Conservation (phyloP, 2,329 filamentous ascomycete species). For the Xylaria sp. region DNA sequence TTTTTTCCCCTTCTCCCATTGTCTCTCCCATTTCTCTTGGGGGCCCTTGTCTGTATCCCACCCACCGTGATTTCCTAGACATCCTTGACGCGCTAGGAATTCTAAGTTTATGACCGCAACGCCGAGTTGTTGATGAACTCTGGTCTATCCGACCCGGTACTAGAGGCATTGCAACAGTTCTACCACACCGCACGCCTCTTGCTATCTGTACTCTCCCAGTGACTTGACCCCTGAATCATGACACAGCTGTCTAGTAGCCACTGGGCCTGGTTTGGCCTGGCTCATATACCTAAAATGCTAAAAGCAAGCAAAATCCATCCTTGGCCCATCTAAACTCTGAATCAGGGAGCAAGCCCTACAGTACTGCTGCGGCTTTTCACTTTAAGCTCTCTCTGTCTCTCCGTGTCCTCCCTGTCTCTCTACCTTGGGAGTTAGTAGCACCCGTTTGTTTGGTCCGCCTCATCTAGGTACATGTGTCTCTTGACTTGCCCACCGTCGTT, state of each 20-base stretch:
- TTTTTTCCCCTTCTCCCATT: neutral
- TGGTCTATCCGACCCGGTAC: neutral
- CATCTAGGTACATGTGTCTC: neutral
- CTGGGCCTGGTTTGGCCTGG: constrained; percentile 2
- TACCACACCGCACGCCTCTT: neutral
- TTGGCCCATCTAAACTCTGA: constrained; percentile 13
- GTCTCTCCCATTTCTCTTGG: neutral
- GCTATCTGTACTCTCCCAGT: neutral
- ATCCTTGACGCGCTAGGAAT: neutral
- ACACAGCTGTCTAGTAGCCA: constrained; percentile 1
- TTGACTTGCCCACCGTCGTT: constrained; percentile 2
- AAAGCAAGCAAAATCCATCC: constrained; percentile 15
- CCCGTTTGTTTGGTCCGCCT: neutral
- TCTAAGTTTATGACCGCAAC: constrained; percentile 7
- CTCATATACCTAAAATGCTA: constrained; percentile 20
- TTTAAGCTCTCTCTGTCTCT: neutral
- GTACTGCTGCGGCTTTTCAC: constrained; percentile 5
- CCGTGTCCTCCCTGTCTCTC: neutral
- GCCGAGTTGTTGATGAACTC: neutral
- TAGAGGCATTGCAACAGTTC: neutral
- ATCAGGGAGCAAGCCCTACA: neutral
- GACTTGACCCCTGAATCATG: constrained; percentile 22
- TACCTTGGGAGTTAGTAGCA: neutral
- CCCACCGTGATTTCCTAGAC: too few species aligned
- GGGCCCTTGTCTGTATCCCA: neutral